Evolutionary conservation across 371 early-diverging fungal species (phyloP), one percentile per base, ranked within the genome.

Genomic region (Entomophthora muscae): DNA sequence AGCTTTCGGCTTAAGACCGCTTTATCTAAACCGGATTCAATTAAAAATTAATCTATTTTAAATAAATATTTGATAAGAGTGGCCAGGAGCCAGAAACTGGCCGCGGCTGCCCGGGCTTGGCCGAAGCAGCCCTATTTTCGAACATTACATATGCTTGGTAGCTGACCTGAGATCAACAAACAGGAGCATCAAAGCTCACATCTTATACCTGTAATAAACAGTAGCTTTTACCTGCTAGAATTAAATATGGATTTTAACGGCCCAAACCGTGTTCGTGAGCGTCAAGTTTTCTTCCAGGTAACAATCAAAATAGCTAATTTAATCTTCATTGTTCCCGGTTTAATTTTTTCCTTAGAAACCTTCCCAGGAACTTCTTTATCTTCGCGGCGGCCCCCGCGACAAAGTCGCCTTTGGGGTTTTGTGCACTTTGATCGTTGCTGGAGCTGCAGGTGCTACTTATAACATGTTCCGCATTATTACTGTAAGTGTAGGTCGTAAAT

Each of bases 211-310:
- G n/a, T n/a, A n/a, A n/a, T n/a, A n/a, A n/a, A n/a, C n/a, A n/a
- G n/a, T n/a, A n/a, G n/a, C n/a, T n/a, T n/a, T n/a, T n/a, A n/a
- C n/a, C n/a, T n/a, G n/a, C n/a, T n/a, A n/a, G n/a, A n/a, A n/a
- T n/a, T 51, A 55, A 57, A 57, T 12, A 57, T 57, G 57, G 29
- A 12, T 22, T 57, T 57, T 26, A 57, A 57, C 29, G 29, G 12
- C 29, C 57, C 57, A 12, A 57, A 57, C 29, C 24, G 28, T 28
- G 31, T 57, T 17, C 57, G 57, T 26, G 28, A 57, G 31, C 57
- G 31, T 17, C 57, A 57, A 28, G 31, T 57, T 26, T 57, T 57
- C 29, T 57, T 57, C 57, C 57, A 57, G 29, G 57, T 57, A 57
- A 22, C 13, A 13, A 27, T 23, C n/a, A n/a, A n/a, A n/a, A 51